A percentile compares a stretch with the other conserved stretches of the same genome.
Conservation (phyloP, 2,329 filamentous ascomycete genomes). For the Epichloe coenophiala region DNA sequence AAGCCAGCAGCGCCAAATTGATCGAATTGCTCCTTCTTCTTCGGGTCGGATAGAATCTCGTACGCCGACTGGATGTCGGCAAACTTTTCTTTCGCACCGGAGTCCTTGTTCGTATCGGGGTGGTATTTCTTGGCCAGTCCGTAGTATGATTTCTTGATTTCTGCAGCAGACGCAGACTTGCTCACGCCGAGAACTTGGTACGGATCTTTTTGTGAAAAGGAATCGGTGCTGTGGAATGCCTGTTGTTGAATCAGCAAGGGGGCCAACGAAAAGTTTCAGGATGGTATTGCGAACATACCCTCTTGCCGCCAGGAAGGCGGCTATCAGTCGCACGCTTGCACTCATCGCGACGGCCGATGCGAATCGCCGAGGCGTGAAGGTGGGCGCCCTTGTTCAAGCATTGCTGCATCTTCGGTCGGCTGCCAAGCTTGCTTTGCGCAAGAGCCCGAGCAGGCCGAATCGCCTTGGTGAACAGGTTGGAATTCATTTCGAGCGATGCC, state of each 20-base stretch:
- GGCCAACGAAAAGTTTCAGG: background rate
- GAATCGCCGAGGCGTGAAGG: conserved; percentile 19
- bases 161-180: conserved; percentile 65
- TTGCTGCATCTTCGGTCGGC: conserved; percentile 25
- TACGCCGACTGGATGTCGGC: conserved; percentile 87
- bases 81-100: conserved; percentile 88
- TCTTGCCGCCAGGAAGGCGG: conserved; percentile 14
- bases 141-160: conserved; percentile 99
- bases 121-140: conserved; percentile 95
- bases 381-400: conserved; percentile 25
- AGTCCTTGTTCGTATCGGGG: conserved; percentile 94
- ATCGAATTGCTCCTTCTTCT: conserved; percentile 88
- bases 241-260: conserved; percentile 13
- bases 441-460: conserved; percentile 32
- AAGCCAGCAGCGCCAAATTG: conserved; percentile 82
- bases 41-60: conserved; percentile 80
- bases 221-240: conserved; percentile 48
- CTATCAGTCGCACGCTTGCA: conserved; percentile 9
- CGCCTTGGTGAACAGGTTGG: conserved; percentile 32
- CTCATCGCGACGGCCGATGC: conserved; percentile 9
- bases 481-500: conserved; percentile 29
- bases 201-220: conserved; percentile 55
- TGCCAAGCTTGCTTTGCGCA: conserved; percentile 27
- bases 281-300: conserved; percentile 9
- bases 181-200: conserved; percentile 77